These are phyloP conservation scores for Cyclotella baltica DNA, from an alignment of 108 stramenopile species.

Conservation along the genomic window DNA sequence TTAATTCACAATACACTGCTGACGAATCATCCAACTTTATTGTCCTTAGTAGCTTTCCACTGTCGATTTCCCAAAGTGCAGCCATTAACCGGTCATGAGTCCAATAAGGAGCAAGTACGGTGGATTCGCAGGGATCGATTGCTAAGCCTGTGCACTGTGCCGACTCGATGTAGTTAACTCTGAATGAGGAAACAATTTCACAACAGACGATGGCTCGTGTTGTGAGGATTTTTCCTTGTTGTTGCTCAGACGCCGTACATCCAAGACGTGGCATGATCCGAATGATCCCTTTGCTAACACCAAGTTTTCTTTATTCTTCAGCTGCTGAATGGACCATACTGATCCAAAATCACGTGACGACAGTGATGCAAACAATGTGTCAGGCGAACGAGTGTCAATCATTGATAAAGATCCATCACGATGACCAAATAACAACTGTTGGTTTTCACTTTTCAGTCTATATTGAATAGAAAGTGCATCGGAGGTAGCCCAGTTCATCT, in stretches of 20 bases:
- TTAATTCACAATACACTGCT: constrained; percentile 38
- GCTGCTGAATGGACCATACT: constrained; percentile 27
- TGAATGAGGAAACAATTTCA: constrained; percentile 12
- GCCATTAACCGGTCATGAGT: constrained; percentile 12
- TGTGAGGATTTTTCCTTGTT: constrained; percentile 5
- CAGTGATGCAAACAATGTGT: constrained; percentile 8
- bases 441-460: neutral
- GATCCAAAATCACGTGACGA: constrained; percentile 36
- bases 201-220: constrained; percentile 5
- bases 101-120: constrained; percentile 33
- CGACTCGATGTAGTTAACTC: constrained; percentile 31
- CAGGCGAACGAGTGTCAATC: constrained; percentile 36
- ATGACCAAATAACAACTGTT: constrained; percentile 32
- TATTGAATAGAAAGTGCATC: constrained; percentile 40
- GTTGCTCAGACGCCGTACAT: constrained; percentile 24
- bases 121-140: constrained; percentile 33
- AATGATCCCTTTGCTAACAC: constrained; percentile 37
- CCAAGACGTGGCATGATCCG: constrained; percentile 34
- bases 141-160: constrained; percentile 37
- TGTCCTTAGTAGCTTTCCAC: constrained; percentile 34
- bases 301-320: constrained; percentile 20
- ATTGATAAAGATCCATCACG: constrained; percentile 40
- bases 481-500: constrained; percentile 8
- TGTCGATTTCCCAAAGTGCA: constrained; percentile 29
- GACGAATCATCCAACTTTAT: neutral